Conservation (phyloP, 2,329 filamentous ascomycete species). For the Cercospora beticola region DNA sequence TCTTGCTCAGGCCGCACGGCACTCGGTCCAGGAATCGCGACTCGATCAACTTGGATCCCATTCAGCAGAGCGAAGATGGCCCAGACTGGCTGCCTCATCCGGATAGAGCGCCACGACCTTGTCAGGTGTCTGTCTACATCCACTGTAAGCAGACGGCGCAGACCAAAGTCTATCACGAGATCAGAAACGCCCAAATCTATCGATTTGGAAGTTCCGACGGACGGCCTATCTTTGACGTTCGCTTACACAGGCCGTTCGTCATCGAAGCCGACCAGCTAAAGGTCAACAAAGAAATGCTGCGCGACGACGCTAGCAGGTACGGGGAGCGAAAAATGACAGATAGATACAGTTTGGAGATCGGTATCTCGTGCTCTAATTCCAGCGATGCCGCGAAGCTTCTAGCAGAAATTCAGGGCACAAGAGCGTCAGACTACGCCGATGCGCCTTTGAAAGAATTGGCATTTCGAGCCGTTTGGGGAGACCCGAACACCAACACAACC, state of each 20-base stretch:
- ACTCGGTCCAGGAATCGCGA: neutral
- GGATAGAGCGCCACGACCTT: conserved; percentile 21
- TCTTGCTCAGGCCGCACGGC: neutral
- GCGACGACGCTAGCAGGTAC: conserved; percentile 12
- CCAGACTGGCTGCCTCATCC: conserved; percentile 30
- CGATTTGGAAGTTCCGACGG: conserved; percentile 4
- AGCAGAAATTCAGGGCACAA: conserved; percentile 26
- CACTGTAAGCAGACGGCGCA: conserved; percentile 10
- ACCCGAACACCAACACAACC: conserved; percentile 12
- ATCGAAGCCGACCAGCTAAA: conserved; percentile 29
- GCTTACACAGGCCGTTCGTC: conserved; percentile 28
- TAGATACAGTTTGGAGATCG: conserved; percentile 30
- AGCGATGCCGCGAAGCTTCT: conserved; percentile 35
- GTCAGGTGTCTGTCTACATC: conserved; percentile 28
- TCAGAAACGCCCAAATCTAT: conserved; percentile 22
- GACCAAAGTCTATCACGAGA: conserved; percentile 15
- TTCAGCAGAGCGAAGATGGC: neutral
- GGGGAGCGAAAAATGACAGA: conserved; percentile 29
- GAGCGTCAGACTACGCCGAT: conserved; percentile 1
- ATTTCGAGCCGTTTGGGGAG: conserved; percentile 33
- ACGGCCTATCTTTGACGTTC: conserved; percentile 26
- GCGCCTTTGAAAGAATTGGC: conserved; percentile 21
- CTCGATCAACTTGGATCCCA: neutral
- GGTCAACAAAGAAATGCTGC: conserved; percentile 17
- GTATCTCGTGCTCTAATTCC: conserved; percentile 35